A percentile compares a stretch with the other conserved stretches of the same genome.
phyloP scores from a whole-genome alignment of 139 green algal species.

The Edaphochlamys debaryana region DNA sequence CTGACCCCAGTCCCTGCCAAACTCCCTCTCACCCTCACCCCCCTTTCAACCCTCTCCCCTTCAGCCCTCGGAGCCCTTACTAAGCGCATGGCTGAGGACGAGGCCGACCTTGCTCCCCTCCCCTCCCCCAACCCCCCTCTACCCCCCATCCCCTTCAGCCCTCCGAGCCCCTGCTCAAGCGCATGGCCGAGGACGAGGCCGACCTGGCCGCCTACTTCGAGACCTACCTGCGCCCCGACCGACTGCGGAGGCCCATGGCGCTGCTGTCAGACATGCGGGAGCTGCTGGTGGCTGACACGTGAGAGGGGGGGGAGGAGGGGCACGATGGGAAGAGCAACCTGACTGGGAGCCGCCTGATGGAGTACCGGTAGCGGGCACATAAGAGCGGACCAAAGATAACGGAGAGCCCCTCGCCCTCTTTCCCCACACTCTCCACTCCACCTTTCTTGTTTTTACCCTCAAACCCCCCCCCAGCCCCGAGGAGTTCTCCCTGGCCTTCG shows the following conservation, averaged over 20 bases:
- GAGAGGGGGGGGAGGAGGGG: not conserved
- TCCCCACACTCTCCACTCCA: not conserved
- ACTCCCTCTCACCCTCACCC: no score
- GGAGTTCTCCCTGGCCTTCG: slow-evolving; percentile 17
- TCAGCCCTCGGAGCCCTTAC: slow-evolving; percentile 34
- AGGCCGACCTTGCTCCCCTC: slow-evolving; percentile 5
- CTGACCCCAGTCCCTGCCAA: no score
- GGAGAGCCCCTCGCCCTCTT: not conserved
- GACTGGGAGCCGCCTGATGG: no score
- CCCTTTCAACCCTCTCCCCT: not conserved
- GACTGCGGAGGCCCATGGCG: not conserved
- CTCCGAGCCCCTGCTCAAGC: slow-evolving; percentile 19
- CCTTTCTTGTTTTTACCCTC: not conserved
- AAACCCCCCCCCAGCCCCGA: slow-evolving; percentile 8
- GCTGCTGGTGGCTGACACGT: slow-evolving; percentile 42
- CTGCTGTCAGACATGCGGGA: slow-evolving; percentile 36
- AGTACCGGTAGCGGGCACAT: no score
- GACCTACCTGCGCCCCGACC: slow-evolving; percentile 31
- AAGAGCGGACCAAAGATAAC: not conserved
- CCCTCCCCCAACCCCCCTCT: not conserved
- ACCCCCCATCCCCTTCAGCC: not conserved
- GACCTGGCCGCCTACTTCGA: slow-evolving; percentile 37
- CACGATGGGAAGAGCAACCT: not conserved
- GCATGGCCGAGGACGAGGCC: slow-evolving; percentile 42
- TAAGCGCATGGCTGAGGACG: slow-evolving; percentile 41